Conservation (phyloP, 2,329 filamentous ascomycete genomes). For the Penicillium italicum region DNA sequence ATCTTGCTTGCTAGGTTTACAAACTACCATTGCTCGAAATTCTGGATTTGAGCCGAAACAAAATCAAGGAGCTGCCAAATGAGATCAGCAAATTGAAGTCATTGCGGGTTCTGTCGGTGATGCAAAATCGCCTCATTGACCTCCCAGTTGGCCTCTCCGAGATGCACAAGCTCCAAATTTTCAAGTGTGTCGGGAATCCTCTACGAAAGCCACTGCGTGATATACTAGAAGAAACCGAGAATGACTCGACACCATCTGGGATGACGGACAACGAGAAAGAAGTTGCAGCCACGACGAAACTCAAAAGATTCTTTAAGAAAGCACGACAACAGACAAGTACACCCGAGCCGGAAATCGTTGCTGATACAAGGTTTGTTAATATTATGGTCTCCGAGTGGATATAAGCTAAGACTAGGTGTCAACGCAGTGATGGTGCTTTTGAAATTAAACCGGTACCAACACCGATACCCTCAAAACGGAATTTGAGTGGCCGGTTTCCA, state of each 20-base stretch:
- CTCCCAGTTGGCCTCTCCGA: conserved; percentile 80
- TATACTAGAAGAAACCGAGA: conserved; percentile 63
- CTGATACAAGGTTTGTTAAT: conserved; percentile 41
- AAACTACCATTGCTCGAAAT: conserved; percentile 85
- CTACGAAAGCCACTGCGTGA: conserved; percentile 74
- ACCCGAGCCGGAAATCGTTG: conserved; percentile 46
- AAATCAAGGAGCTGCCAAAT: conserved; percentile 70
- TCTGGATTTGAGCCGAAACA: conserved; percentile 86
- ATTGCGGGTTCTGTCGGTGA: conserved; percentile 82
- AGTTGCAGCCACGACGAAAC: conserved; percentile 56
- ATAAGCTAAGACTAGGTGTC: conserved; percentile 9
- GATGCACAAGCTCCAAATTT: conserved; percentile 81
- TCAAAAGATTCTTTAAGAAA: conserved; percentile 55
- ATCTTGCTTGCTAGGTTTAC: conserved; percentile 62
- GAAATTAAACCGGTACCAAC: conserved; percentile 71
- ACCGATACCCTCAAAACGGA: conserved; percentile 52
- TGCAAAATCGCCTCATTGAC: conserved; percentile 81
- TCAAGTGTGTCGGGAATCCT: conserved; percentile 87
- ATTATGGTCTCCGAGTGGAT: background rate
- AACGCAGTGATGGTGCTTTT: conserved; percentile 63
- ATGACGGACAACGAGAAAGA: conserved; percentile 59
- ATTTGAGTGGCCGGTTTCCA: conserved; percentile 55
- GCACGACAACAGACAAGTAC: conserved; percentile 41
- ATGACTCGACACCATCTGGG: conserved; percentile 55
- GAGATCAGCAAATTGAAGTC: conserved; percentile 78